Base-by-base conservation (phyloP, 2,329 filamentous ascomycete genomes). In the Nothophaeocryptopus gaeumannii region DNA sequence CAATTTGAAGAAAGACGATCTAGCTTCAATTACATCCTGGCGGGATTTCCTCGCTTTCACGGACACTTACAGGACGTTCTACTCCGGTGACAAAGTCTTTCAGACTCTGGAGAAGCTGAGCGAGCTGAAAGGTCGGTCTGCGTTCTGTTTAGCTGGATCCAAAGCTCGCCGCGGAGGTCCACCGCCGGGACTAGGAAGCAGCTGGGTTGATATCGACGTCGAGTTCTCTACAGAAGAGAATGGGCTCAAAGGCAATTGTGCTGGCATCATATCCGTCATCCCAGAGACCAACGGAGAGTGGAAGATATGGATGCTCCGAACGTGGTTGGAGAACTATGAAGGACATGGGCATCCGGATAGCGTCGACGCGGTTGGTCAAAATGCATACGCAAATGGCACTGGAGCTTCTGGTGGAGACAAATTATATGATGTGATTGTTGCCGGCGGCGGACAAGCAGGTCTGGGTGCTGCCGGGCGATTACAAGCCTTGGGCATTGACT, bases 11-110 rank as follows among this genome's bases (percentile, higher is more conserved):
- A 20, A 49, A 13, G 38, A 54, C 12, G 30, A 52, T 31, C 40
- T 63, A 4, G 48, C 50, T 5, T 33, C 48, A 1, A 44, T 52
- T 42, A 51, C 47, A 5, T 51, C 63, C 4, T 84, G 79, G 79
- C 71, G 80, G 33, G 81, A 84, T 58, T 77, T 83, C 46, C 72
- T 84, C 3, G 75, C 70, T 5, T 60, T 83, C 8, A 75, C 77
- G 0, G 82, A 79, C 75, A 74, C 79, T 31, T 71, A 81, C 16
- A 77, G 72, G 32, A 84, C 81, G 0, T 58, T 78, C n/a, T 74
- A 77, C 54, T 74, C 75, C 10, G 61, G 65, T 39, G 55, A 72
- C 42, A 70, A 68, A 29, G 75, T 80, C 38, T 35, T 61, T 44
- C 42, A 61, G 67, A 65, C 55, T 56, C 74, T 58, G 52, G 66